phyloP scores from a whole-genome alignment of 176 grass and related monocot genomes.

The Oryza longistaminata region DNA sequence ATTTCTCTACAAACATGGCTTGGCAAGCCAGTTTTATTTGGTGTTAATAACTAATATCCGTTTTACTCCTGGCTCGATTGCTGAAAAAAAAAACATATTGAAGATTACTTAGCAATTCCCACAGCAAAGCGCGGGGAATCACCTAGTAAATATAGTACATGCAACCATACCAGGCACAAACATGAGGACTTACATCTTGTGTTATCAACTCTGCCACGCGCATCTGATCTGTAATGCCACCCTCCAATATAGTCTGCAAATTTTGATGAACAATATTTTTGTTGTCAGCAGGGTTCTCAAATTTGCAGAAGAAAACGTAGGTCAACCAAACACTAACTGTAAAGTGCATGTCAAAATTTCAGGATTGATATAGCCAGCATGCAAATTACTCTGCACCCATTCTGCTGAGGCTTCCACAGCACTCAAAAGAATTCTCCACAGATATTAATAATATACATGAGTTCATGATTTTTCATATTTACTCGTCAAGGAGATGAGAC shows the following conservation, averaged over 20 bases:
- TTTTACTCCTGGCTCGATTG: too few species aligned
- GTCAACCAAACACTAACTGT: not conserved
- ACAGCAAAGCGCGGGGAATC: too few species aligned
- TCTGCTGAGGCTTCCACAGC: not conserved
- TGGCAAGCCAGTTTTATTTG: too few species aligned
- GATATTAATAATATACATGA: not conserved
- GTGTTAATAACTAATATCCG: too few species aligned
- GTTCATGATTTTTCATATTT: not conserved
- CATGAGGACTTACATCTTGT: conserved; percentile 83
- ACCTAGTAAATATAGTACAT: not conserved
- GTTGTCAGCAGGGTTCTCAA: conserved; percentile 20
- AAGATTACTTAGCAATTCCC: too few species aligned
- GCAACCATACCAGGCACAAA: conserved; percentile 7
- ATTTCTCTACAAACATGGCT: too few species aligned
- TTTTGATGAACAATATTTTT: conserved; percentile 27
- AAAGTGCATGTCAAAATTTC: conserved; percentile 1
- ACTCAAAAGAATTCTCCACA: not conserved
- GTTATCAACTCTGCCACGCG: conserved; percentile 87
- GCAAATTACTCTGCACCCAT: not conserved
- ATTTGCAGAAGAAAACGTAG: conserved; percentile 8
- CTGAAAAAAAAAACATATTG: too few species aligned
- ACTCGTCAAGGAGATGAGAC: conserved; percentile 14
- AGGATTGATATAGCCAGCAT: not conserved
- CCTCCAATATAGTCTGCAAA: conserved; percentile 87
- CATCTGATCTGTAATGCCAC: conserved; percentile 94